A percentile compares a stretch with the other conserved stretches of the same genome.
Conservation (phyloP, 2,329 filamentous ascomycete species). For the Ophiocordyceps sinensis region DNA sequence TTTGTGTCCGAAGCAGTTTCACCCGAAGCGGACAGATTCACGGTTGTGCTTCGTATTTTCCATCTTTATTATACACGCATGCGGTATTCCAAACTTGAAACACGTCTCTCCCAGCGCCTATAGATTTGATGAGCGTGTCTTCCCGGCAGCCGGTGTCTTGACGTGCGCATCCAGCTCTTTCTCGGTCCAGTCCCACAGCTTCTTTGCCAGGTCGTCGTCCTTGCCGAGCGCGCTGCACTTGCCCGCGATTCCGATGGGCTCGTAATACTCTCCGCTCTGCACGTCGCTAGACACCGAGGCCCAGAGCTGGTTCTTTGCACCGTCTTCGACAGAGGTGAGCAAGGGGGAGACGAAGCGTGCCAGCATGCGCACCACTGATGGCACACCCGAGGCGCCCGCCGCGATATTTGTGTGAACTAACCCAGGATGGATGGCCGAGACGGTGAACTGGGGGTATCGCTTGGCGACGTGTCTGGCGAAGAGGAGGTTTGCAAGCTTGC, state of each 20-base stretch:
- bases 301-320: slow-evolving; percentile 28
- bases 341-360: slow-evolving; percentile 6
- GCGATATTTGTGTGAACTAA: slow-evolving; percentile 14
- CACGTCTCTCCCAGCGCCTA: no score
- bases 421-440: slow-evolving; percentile 13
- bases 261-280: slow-evolving; percentile 17
- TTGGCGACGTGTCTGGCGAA: slow-evolving; percentile 13
- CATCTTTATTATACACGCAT: no score
- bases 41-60: no score
- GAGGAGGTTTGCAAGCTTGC: slow-evolving; percentile 17
- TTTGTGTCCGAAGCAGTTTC: neutral
- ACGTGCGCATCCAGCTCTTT: slow-evolving; percentile 11
- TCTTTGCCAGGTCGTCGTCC: slow-evolving; percentile 13
- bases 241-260: slow-evolving; percentile 14
- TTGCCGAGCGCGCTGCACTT: slow-evolving; percentile 8
- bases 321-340: slow-evolving; percentile 15
- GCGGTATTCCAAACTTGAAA: no score
- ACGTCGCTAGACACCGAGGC: slow-evolving; percentile 20
- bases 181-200: slow-evolving; percentile 22
- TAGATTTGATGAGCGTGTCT: no score
- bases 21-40: no score
- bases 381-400: slow-evolving; percentile 3
- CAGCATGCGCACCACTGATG: slow-evolving; percentile 3
- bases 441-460: slow-evolving; percentile 10
- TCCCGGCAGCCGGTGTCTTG: neutral